A percentile compares a stretch with the other conserved stretches of the same genome.
Conservation (phyloP, 441 rosid species). For the Erodium texanum region DNA sequence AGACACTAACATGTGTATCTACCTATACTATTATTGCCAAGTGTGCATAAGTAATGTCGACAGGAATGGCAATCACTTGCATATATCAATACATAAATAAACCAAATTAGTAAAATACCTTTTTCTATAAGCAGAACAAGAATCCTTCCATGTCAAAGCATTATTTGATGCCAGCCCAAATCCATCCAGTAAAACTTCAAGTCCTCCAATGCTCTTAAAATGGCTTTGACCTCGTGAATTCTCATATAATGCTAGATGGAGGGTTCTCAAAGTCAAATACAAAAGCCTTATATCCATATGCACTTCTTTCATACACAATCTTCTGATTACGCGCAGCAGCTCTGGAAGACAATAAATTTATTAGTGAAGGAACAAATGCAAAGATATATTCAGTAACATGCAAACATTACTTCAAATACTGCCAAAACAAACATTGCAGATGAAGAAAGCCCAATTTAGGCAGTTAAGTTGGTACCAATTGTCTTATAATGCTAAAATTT, state of each 20-base stretch:
- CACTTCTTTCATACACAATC: constrained; percentile 62
- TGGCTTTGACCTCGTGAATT: constrained; percentile 78
- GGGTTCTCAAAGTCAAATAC: constrained; percentile 50
- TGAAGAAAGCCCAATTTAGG: background rate
- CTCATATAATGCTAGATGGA: constrained; percentile 41
- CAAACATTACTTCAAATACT: background rate
- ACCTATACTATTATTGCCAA: background rate
- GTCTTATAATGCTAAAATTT: constrained; percentile 6
- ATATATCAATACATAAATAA: background rate
- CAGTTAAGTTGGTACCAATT: background rate
- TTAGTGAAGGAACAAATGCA: constrained; percentile 5
- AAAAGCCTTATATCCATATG: constrained; percentile 52
- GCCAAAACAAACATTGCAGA: constrained; percentile 6
- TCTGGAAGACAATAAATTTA: constrained; percentile 38
- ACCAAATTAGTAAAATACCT: constrained; percentile 29
- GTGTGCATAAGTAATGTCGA: background rate
- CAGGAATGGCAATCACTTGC: background rate
- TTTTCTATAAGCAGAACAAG: constrained; percentile 25
- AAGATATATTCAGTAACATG: constrained; percentile 3
- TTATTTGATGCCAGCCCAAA: constrained; percentile 52
- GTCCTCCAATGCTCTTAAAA: constrained; percentile 82
- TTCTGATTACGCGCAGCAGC: constrained; percentile 61
- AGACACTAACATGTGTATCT: background rate
- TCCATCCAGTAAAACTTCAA: constrained; percentile 77
- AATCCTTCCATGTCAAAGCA: constrained; percentile 29